Evolutionary conservation across 2,329 filamentous ascomycete genomes (phyloP), one percentile per base, ranked within the genome.

Genomic region (Diaporthe eres): DNA sequence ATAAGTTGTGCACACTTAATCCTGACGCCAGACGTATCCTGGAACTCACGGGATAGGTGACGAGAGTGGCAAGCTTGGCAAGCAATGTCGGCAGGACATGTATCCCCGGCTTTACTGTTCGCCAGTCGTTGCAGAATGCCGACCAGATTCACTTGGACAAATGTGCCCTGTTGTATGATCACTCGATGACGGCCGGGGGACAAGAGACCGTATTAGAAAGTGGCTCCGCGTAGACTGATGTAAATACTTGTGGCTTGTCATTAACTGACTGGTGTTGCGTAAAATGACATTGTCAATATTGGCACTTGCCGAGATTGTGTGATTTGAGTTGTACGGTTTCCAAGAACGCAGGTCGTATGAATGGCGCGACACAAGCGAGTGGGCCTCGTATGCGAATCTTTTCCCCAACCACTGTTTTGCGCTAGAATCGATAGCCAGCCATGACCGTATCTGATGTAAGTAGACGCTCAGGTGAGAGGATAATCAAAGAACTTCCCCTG

Each of bases 201-300:
- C 5, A 55, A 28, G 12, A 28, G n/a, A 3, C 5, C 7, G 51
- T 57, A 12, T 9, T 37, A 19, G 9, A 19, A 9, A 0, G 17
- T 34, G 37, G 12, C 7, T 22, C 55, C 28, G 15, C 31, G 31
- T 51, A 49, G 63, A 12, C 63, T n/a, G 49, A 17, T 9, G 28
- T 9, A 53, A 17, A 53, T 12, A 68, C 37, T 12, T 53, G n/a
- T 25, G 37, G 28, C 22, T 17, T 4, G n/a, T 19, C 17, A 15
- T n/a, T 13, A 17, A 28, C 3, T 25, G 47, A 15, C 8, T 37
- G 34, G 13, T 22, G 15, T 28, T 39, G 65, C 3, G 34, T 28
- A 25, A 55, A 55, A 70, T 70, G 34, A 39, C 13, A 55, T n/a
- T 28, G 31, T 31, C 65, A 70, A 70, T 70, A 70, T 55, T 42